Base-by-base conservation (phyloP, 805 yeast species). In the Sugiyamaella lignohabitans region DNA sequence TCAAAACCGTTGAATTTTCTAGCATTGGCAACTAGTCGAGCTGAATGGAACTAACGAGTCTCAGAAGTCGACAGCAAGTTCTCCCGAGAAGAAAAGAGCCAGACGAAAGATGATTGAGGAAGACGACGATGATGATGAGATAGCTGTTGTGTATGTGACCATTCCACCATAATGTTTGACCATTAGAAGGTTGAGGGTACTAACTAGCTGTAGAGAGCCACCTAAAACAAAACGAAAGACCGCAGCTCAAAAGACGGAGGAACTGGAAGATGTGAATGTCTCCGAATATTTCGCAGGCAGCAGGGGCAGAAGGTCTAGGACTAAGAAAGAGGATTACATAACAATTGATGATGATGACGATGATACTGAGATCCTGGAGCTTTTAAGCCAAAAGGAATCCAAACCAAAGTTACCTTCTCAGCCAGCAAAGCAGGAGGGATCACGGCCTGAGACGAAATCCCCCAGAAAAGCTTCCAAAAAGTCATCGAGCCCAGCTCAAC, bases 251-350 rank as follows among this genome's bases (percentile, higher is more conserved):
- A 27, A 27, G 32, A 35, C 5, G 38, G 51, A 47, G 10, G 42
- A 39, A 8, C 18, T 42, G 27, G 45, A 50, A 29, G 45, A 43
- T 11, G 32, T 42, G 11, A 48, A 45, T 6, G 53, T 42, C 4
- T 48, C 53, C 8, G 35, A 22, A 38, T 48, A 48, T 30, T 50
- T 50, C 29, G n/a, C n/a, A n/a, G 45, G 49, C 10, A 10, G 44
- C 29, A 46, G 21, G 47, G 44, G 14, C 38, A 40, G 14, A 42
- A 43, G 18, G 43, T 20, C 29, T 32, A 23, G 18, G 24, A 11
- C 18, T 16, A 35, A 14, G 17, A 17, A 10, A 35, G 20, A 35
- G 20, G 20, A 17, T 35, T 35, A 5, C 35, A 11, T 10, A 14
- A 16, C 19, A 16, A 20, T 37, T 10, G 45, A 42, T 14, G 21